Conservation (phyloP, 1,284 basidiomycete genomes). For the Puccinia novopanici region DNA sequence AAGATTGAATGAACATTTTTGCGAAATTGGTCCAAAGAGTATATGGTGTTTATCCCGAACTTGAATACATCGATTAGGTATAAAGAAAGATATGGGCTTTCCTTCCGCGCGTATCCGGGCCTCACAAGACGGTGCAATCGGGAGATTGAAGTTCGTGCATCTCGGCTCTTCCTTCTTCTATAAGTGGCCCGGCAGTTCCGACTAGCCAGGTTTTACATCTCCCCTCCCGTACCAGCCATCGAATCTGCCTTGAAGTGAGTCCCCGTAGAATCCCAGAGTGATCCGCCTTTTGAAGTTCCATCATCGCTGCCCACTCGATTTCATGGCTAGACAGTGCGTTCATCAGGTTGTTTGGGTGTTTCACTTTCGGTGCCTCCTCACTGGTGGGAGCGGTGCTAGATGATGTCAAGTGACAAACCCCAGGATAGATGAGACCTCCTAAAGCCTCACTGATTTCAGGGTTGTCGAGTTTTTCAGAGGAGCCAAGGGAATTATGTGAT, state of each 20-base stretch:
- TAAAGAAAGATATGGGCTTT: background rate
- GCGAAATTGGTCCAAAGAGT: no score
- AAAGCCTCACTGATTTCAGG: background rate
- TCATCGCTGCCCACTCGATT: slow-evolving; percentile 48
- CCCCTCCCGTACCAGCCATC: slow-evolving; percentile 36
- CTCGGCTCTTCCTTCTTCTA: slow-evolving; percentile 9
- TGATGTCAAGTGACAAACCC: background rate
- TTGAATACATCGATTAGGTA: no score
- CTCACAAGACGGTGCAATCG: background rate
- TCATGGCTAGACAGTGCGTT: slow-evolving; percentile 15
- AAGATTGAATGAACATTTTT: no score
- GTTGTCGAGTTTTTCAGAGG: slow-evolving; percentile 7
- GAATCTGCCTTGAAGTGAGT: slow-evolving; percentile 41
- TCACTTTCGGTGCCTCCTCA: background rate
- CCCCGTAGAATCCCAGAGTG: slow-evolving; percentile 34
- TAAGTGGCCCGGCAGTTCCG: slow-evolving; percentile 23
- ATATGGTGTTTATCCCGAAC: no score
- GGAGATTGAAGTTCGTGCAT: background rate
- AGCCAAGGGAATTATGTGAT: background rate
- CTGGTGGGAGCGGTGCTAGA: background rate
- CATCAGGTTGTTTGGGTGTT: slow-evolving; percentile 5
- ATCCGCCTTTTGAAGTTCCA: slow-evolving; percentile 44
- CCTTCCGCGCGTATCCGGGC: background rate
- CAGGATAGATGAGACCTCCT: background rate
- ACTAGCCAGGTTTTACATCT: slow-evolving; percentile 31